Conservation (phyloP, 345 rosid genomes). For the Ceriops zippeliana region DNA sequence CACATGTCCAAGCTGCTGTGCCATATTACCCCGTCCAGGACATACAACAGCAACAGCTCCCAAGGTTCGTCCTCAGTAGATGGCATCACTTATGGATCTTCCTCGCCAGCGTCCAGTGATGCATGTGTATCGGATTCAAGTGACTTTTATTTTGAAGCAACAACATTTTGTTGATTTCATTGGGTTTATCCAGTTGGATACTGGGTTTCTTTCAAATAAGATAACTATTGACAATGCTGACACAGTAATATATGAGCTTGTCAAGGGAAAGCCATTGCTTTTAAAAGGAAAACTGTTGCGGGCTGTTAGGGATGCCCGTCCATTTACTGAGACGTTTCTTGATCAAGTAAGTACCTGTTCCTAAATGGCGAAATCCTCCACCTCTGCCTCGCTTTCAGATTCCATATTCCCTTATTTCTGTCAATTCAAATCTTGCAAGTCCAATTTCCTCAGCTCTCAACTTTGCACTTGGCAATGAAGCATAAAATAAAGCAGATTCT, state of each 20-base stretch:
- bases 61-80: not conserved
- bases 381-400: not conserved
- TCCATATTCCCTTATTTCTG: too few relatives aligned
- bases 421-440: too few relatives aligned
- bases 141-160: not conserved
- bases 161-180: not conserved
- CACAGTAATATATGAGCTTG: not conserved
- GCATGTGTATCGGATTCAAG: not conserved
- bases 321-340: not conserved
- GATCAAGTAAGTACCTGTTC: not conserved
- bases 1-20: not conserved
- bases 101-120: not conserved
- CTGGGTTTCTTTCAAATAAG: not conserved
- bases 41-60: not conserved
- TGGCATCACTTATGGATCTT: not conserved
- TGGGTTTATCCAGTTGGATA: not conserved
- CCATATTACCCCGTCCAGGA: not conserved
- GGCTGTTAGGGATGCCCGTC: not conserved
- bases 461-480: too few relatives aligned
- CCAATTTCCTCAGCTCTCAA: too few relatives aligned
- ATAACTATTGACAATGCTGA: not conserved
- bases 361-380: conserved; percentile 3
- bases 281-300: not conserved
- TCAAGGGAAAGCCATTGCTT: not conserved
- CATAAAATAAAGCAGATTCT: too few relatives aligned